Evolutionary conservation across 305 asterid species (phyloP).

Genomic region (Solanum aculeatissimum): DNA sequence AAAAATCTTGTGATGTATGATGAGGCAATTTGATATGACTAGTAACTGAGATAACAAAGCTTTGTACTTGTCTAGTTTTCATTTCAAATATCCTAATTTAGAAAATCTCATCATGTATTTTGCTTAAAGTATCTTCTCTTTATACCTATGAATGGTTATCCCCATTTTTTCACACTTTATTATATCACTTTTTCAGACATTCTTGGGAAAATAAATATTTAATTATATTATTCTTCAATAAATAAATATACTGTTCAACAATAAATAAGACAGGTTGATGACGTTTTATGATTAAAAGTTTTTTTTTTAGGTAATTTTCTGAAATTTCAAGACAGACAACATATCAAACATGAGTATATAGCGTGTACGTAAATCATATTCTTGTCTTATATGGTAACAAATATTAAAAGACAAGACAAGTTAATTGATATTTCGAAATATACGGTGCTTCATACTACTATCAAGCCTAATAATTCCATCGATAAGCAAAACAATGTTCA

Average conservation of each 20-base stretch:
- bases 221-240: neutral
- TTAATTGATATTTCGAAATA: too few species aligned
- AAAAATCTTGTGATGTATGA: neutral
- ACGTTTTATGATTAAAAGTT: neutral
- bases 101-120: neutral
- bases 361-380: neutral
- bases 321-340: neutral
- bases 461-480: too few species aligned
- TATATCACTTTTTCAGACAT: neutral
- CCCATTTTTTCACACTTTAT: neutral
- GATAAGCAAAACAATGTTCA: too few species aligned
- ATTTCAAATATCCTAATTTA: neutral
- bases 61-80: neutral
- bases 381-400: neutral
- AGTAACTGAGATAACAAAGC: neutral
- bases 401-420: too few species aligned
- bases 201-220: neutral
- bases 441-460: too few species aligned
- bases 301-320: neutral
- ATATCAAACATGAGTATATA: too few species aligned
- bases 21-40: neutral
- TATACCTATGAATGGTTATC: neutral
- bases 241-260: neutral
- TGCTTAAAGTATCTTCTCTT: neutral
- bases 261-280: neutral